Base-by-base conservation (phyloP, 768 basidiomycete species). In the Gloeostereum incarnatum region DNA sequence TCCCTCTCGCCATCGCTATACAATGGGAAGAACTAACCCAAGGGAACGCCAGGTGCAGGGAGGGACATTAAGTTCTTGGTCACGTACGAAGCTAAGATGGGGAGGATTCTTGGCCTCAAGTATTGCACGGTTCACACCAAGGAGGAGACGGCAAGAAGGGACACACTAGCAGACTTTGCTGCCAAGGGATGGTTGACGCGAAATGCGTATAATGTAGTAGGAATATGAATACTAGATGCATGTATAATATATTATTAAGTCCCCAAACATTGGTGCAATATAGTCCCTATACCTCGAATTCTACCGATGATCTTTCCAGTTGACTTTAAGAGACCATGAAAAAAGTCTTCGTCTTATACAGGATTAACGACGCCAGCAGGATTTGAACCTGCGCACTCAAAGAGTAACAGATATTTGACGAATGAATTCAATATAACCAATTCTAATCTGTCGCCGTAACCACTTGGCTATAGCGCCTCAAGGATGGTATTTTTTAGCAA, bases 401-500 rank as follows among this genome's bases (percentile, higher is more conserved):
- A n/a, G n/a, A n/a, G n/a, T n/a, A n/a, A n/a, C n/a, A n/a, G n/a
- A n/a, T n/a, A n/a, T n/a, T n/a, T n/a, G n/a, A n/a, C n/a, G n/a
- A n/a, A n/a, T n/a, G n/a, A n/a, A n/a, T n/a, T n/a, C n/a, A n/a
- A n/a, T n/a, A n/a, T n/a, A n/a, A n/a, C n/a, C n/a, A 30, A 19
- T 38, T 39, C 41, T 36, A 40, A 39, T 79, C 74, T 75, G 73
- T 78, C 77, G 76, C 76, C 69, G 71, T 79, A 78, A 78, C 76
- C 75, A 77, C 76, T 78, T 78, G 72, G 76, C 75, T 76, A 79
- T 78, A 74, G 77, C 73, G 75, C 74, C 75, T 3, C 17, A 29
- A 29, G 26, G 26, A n/a, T n/a, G n/a, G n/a, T n/a, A n/a, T n/a
- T n/a, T n/a, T n/a, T n/a, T n/a, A n/a, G n/a, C n/a, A n/a, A n/a